Conservation (phyloP, 2,329 filamentous ascomycete genomes). For the Fusarium irregulare region DNA sequence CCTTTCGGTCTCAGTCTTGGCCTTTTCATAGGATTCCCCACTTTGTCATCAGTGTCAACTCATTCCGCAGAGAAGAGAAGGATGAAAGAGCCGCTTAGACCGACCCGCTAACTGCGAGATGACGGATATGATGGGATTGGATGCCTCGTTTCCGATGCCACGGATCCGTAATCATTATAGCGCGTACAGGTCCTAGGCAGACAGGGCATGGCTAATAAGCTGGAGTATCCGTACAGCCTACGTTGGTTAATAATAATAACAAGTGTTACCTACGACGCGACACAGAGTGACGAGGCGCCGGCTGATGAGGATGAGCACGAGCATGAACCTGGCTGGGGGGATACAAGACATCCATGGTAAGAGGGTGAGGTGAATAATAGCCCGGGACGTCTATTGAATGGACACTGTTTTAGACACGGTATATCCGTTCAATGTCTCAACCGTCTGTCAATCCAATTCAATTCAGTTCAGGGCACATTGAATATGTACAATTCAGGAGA, state of each 20-base stretch:
- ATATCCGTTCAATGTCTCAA: conserved; percentile 1
- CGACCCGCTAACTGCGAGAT: conserved; percentile 23
- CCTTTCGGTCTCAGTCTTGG: conserved; percentile 25
- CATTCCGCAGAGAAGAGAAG: conserved; percentile 15
- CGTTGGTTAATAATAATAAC: not conserved
- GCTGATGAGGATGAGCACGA: conserved; percentile 18
- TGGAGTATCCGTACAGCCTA: not conserved
- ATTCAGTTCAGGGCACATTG: not conserved
- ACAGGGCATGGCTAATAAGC: conserved; percentile 1
- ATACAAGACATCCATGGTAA: conserved; percentile 11
- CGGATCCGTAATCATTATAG: conserved; percentile 26
- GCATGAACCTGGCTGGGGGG: conserved; percentile 26
- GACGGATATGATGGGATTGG: conserved; percentile 4
- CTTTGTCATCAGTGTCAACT: conserved; percentile 29
- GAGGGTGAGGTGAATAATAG: conserved; percentile 18
- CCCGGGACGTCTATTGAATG: conserved; percentile 8
- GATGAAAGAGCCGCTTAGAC: conserved; percentile 22
- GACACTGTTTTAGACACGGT: conserved; percentile 30
- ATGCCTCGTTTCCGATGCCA: conserved; percentile 35
- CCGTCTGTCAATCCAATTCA: not conserved
- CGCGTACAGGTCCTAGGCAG: conserved; percentile 3
- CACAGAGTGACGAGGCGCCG: conserved; percentile 18
- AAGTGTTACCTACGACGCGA: conserved; percentile 7
- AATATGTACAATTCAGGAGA: conserved; percentile 8
- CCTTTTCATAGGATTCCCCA: conserved; percentile 19